Base-by-base conservation (phyloP, 2,329 filamentous ascomycete species). In the Verticillium longisporum region DNA sequence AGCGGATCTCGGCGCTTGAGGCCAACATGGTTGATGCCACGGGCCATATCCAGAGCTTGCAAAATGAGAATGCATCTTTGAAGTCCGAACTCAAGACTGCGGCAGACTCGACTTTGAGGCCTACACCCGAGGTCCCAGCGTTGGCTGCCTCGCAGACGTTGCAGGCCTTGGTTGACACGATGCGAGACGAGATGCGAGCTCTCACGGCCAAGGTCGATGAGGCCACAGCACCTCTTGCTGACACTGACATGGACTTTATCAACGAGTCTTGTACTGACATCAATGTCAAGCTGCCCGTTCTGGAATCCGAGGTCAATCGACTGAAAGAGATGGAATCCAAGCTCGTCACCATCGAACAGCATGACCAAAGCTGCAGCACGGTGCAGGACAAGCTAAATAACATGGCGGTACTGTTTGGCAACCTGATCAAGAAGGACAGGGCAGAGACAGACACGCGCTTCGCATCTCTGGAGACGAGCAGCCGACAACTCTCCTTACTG, bases 351-450 rank as follows among this genome's bases (percentile, higher is more conserved):
- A 15, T 60, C 15, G 62, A 65, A 6, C 59, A 45, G 9, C 64
- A 76, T 6, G 68, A 71, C 53, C 61, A 62, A 9, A 68, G 67
- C 34, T 60, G 70, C 7, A 67, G 71, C 9, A 64, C 71, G 2
- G 41, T 67, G 53, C 59, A 59, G 14, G 34, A 60, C 14, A 63
- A 37, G 18, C 33, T 63, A 14, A 66, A 50, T 21, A 18, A n/a
- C 7, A 21, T 50, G 18, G 41, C 41, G 3, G 41, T 50, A 18
- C n/a, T 11, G 41, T 18, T 50, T 21, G 41, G 41, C 2, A 50
- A 18, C 41, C 7, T 50, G n/a, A 13, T 50, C 9, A 50, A 50
- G n/a, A 18, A 50, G n/a, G 5, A 10, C 18, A 50, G n/a, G 7
- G 41, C 18, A 21, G 41, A 50, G 7, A 50, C 11, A 3, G 41